Percentiles rank a stretch among this genome's conserved stretches.
These are phyloP conservation scores for Fraxinus greggii DNA, from an alignment of 305 asterid genomes.

Conservation along the genomic window DNA sequence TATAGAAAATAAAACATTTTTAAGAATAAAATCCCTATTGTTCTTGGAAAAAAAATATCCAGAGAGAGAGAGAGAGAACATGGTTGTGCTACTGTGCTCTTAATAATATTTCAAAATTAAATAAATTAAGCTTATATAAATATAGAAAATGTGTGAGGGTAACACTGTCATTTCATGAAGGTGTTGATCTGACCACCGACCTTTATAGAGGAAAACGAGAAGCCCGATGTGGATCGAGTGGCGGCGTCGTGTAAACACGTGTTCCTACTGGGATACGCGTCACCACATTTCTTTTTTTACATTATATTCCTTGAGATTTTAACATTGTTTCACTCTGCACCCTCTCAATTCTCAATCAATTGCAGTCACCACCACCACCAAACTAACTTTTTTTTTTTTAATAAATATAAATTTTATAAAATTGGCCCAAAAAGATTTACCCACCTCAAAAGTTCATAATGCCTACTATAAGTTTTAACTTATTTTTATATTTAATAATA, in stretches of 20 bases:
- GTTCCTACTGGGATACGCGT: background rate
- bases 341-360: background rate
- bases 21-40: too few relatives aligned
- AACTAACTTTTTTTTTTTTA: too few relatives aligned
- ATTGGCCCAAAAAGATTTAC: background rate
- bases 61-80: too few relatives aligned
- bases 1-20: too few relatives aligned
- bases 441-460: background rate
- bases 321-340: background rate
- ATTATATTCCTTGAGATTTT: background rate
- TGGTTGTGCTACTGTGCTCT: too few relatives aligned
- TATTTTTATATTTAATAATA: background rate
- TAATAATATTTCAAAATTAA: too few relatives aligned
- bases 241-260: background rate
- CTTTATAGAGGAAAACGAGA: background rate
- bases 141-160: background rate
- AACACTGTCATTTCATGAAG: background rate
- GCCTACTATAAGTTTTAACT: background rate
- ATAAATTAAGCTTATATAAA: too few relatives aligned
- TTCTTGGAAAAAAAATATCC: too few relatives aligned
- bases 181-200: background rate
- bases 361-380: background rate
- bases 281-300: background rate
- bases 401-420: too few relatives aligned
- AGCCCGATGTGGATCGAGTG: background rate